Evolutionary conservation across 306 rosid species (phyloP).

Genomic region (Phaseolus lunatus): DNA sequence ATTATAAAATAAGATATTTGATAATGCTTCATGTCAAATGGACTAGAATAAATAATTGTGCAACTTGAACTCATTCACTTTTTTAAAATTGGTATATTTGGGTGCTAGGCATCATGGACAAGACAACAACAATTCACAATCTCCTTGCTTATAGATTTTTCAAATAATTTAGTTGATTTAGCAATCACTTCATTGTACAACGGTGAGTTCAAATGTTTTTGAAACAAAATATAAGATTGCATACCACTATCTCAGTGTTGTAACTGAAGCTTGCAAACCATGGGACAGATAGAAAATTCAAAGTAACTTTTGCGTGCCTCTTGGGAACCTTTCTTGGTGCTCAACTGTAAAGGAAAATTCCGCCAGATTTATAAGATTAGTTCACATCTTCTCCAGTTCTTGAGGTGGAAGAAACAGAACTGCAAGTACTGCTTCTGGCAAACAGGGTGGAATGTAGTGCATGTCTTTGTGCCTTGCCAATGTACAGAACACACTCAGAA

Average conservation of each 20-base stretch:
- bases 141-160: background rate
- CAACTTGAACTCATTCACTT: background rate
- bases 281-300: background rate
- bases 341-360: background rate
- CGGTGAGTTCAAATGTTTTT: background rate
- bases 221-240: background rate
- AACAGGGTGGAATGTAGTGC: background rate
- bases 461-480: background rate
- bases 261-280: background rate
- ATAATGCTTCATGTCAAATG: background rate
- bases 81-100: conserved; percentile 18
- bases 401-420: background rate
- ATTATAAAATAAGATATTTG: background rate
- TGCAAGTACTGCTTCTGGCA: background rate
- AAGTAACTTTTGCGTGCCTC: background rate
- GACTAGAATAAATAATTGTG: conserved; percentile 26
- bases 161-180: conserved; percentile 1
- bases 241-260: background rate
- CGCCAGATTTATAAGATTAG: background rate
- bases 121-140: conserved; percentile 5
- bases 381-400: background rate
- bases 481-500: background rate
- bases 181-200: background rate
- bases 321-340: background rate
- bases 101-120: background rate